These are phyloP conservation scores for Terfezia claveryi DNA, from an alignment of 495 filamentous ascomycete genomes.

Conservation along the genomic window DNA sequence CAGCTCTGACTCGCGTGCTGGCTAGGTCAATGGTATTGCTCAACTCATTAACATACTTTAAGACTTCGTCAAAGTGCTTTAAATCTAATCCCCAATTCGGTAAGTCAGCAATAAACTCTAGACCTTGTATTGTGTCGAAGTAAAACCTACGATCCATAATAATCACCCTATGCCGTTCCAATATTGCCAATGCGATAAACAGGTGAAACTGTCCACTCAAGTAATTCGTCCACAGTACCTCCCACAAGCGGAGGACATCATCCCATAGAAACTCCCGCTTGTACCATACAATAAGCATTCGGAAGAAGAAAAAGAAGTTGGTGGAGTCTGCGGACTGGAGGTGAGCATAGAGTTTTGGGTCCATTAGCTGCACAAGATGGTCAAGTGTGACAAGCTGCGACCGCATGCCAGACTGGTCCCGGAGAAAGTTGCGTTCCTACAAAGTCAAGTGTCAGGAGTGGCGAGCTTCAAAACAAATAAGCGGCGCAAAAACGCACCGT, in stretches of 20 bases:
- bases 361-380: constrained; percentile 87
- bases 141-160: constrained; percentile 52
- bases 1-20: constrained; percentile 63
- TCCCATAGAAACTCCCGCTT: constrained; percentile 87
- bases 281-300: constrained; percentile 95
- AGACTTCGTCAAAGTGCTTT: constrained; percentile 84
- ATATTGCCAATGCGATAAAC: constrained; percentile 76
- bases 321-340: constrained; percentile 76
- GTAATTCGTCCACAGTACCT: constrained; percentile 85
- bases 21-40: constrained; percentile 78
- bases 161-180: constrained; percentile 86
- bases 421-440: constrained; percentile 72
- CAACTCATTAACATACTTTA: constrained; percentile 97
- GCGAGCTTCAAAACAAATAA: constrained; percentile 13
- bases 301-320: constrained; percentile 99
- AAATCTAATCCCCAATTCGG: constrained; percentile 28
- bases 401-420: constrained; percentile 90
- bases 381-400: constrained; percentile 74
- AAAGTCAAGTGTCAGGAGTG: no score
- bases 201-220: constrained; percentile 73
- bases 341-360: constrained; percentile 80
- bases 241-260: constrained; percentile 76
- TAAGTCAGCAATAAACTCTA: not conserved
- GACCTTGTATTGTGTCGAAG: not conserved
- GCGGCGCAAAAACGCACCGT: constrained; percentile 29